Base-by-base conservation (phyloP, 2,329 filamentous ascomycete species). In the Metarhizium humberi region DNA sequence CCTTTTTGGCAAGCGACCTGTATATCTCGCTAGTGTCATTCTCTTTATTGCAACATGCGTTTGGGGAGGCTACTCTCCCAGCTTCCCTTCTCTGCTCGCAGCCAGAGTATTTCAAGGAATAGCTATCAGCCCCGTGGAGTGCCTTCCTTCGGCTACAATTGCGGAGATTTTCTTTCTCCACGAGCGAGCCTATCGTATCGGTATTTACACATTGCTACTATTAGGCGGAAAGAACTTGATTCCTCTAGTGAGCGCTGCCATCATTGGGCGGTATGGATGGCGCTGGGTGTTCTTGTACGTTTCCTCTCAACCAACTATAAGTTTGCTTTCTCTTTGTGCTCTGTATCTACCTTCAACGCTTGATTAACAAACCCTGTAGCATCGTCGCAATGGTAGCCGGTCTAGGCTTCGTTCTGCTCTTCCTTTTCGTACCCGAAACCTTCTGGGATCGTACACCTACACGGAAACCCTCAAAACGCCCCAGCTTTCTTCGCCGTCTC, bases 111-210 rank as follows among this genome's bases (percentile, higher is more conserved):
- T 96, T 58, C 90, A 95, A 69, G 94, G 92, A 3, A 77, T 96
- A 10, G 87, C 91, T 0, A 86, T 96, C 51, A 94, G 89, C 60
- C 90, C 91, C 0, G 90, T 96, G 8, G 92, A 97, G 69, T 95
- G 91, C 65, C 78, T 97, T 34, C 92, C 92, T 0, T 95, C 90
- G 4, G 92, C 92, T 16, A 96, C 91, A 0, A 92, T 97, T 64
- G 91, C 92, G 3, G 92, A 97, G 70, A 96, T 97, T 57, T 97
- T 92, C 75, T 96, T 96, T 66, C 76, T 97, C 20, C 92, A 97
- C 64, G 92, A 97, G 72, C 81, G 92, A 58, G 92, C 92, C 0
- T 97, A 92, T 67, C 86, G 92, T 4, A 84, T 97, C 48, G 94
- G 94, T 10, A 91, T 97, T 29, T 97, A 97, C 67, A 96, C 92